Evolutionary conservation across 2,329 filamentous ascomycete genomes (phyloP), one percentile per base, ranked within the genome.

Genomic region (Tolypocladium tundrense): DNA sequence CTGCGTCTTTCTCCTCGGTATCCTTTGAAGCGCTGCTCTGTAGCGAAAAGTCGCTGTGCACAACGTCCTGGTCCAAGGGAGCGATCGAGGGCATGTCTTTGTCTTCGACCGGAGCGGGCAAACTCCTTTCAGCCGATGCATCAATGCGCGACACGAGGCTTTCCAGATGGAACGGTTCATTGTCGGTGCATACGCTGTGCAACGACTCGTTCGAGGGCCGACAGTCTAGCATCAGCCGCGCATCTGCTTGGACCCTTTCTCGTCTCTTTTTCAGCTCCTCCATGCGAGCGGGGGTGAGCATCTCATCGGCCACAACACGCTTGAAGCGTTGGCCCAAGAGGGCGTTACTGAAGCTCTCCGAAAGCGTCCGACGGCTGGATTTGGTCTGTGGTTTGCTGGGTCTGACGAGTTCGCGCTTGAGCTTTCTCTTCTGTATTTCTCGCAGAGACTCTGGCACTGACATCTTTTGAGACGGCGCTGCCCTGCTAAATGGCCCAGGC

Each of bases 281-380:
- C 31, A 84, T 70, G 42, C 77, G 76, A 40, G 76, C 74, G 21
- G 81, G 77, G 13, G 81, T 80, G 14, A 85, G 68, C 73, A 84
- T 82, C 69, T 86, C 83, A 55, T 84, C 80, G 0, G 77, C 82
- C 60, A 86, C 81, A 56, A 81, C 74, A 53, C 76, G 76, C 60
- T 75, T 75, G 65, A 86, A 84, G 52, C 80, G 72, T 50, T 79
- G 79, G 21, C 78, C 77, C 48, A 73, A 79, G 59, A 86, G 76
- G 13, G 84, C 71, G 37, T 82, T 82, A n/a, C 79, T 75, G 63
- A 86, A 74, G 60, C 82, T 83, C 55, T 82, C 79, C 0, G 80
- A 75, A 37, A 85, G 67, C 16, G 77, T 77, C 79, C 81, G 82
- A 69, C 77, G 73, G 50, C 78, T 67, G 16, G 62, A 57, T 41